phyloP scores from a whole-genome alignment of 768 basidiomycete genomes.

The Hirschioporus abietinus region DNA sequence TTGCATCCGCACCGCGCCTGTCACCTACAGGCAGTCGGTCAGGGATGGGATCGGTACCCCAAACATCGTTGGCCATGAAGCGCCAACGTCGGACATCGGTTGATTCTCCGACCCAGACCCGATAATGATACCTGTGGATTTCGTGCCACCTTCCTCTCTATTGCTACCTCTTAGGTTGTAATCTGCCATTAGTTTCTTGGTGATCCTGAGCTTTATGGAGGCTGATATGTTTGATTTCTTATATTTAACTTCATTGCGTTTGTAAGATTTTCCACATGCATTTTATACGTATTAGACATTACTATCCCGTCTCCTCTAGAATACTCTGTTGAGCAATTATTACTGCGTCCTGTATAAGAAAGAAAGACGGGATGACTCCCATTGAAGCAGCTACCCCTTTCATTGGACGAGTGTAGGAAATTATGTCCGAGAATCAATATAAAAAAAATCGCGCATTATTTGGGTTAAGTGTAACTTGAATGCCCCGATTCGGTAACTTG shows the following conservation, averaged over 20 bases:
- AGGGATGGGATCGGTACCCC: conserved; percentile 20
- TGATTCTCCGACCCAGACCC: conserved; percentile 35
- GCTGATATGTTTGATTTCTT: not conserved
- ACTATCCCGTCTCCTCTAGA: not conserved
- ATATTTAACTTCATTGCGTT: conserved; percentile 1
- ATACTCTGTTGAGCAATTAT: not conserved
- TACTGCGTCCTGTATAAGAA: not conserved
- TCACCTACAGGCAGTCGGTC: conserved; percentile 27
- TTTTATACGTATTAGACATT: conserved; percentile 1
- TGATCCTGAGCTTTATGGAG: not conserved
- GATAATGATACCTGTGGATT: conserved; percentile 32
- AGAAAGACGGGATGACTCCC: not conserved
- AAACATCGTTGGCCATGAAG: conserved; percentile 49
- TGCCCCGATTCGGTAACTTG: not conserved
- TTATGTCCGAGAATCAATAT: too few relatives aligned
- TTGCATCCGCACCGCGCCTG: conserved; percentile 36
- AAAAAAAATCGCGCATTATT: too few relatives aligned
- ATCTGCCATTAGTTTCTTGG: conserved; percentile 1
- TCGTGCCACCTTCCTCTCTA: conserved; percentile 24
- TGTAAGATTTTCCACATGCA: not conserved
- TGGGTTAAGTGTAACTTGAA: not conserved
- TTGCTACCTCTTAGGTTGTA: conserved; percentile 17
- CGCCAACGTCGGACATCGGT: conserved; percentile 77
- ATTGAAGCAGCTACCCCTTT: not conserved
- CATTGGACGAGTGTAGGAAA: not conserved